phyloP scores from a whole-genome alignment of 768 basidiomycete genomes.

The Xerocomus potaroensis region DNA sequence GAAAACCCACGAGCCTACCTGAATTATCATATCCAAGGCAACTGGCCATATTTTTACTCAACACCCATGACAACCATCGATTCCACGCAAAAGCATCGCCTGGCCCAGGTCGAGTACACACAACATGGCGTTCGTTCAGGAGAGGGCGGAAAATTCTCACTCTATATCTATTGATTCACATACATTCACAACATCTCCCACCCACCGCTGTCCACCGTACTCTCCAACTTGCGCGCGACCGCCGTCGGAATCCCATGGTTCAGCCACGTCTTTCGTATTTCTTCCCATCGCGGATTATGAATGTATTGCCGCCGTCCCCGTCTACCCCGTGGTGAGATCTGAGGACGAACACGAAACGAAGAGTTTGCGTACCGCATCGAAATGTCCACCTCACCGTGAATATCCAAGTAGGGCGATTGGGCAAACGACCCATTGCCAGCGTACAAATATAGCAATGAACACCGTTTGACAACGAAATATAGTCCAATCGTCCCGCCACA shows the following conservation, averaged over 20 bases:
- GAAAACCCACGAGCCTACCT: too few species aligned
- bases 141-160: too few species aligned
- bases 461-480: conserved; percentile 90
- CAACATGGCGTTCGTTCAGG: too few species aligned
- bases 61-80: too few species aligned
- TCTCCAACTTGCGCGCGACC: conserved; percentile 85
- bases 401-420: conserved; percentile 87
- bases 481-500: conserved; percentile 88
- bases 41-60: too few species aligned
- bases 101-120: too few species aligned
- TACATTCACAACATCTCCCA: conserved; percentile 78
- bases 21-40: too few species aligned
- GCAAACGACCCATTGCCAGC: conserved; percentile 86
- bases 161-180: too few species aligned
- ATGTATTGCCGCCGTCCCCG: conserved; percentile 87
- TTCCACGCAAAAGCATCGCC: too few species aligned
- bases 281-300: conserved; percentile 84
- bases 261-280: conserved; percentile 87
- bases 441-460: conserved; percentile 85
- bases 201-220: conserved; percentile 84
- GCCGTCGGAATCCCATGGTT: conserved; percentile 85
- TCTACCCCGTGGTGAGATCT: too few species aligned
- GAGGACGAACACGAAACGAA: too few species aligned
- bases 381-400: conserved; percentile 89
- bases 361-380: conserved; percentile 82